A percentile compares a stretch with the other conserved stretches of the same genome.
Evolutionary conservation across 129 eudicot species (phyloP).

Genomic region (Artemisia annua): DNA sequence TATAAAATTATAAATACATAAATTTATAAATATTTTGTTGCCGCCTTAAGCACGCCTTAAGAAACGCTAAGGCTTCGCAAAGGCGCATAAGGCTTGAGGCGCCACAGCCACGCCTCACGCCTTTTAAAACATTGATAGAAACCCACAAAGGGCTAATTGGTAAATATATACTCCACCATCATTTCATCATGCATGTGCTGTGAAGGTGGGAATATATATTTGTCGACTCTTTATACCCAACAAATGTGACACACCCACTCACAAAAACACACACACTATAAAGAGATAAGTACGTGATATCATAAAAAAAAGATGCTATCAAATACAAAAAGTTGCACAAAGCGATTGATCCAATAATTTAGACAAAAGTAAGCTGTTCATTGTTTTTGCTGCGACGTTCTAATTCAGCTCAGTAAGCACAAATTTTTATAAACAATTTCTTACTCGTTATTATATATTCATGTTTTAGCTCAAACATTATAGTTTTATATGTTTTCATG

Average conservation of each 20-base stretch:
- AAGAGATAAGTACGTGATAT: not conserved
- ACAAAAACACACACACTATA: not conserved
- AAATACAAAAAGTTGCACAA: not conserved
- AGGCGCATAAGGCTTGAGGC: too few species aligned
- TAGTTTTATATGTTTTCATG: too few species aligned
- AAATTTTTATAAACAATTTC: constrained; percentile 22
- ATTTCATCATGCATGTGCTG: not conserved
- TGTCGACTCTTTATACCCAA: constrained; percentile 17
- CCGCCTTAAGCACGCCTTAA: too few species aligned
- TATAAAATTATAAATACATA: too few species aligned
- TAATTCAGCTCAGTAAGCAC: constrained; percentile 34
- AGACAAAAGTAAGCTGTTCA: too few species aligned
- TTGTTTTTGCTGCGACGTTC: constrained; percentile 34
- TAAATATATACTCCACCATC: not conserved
- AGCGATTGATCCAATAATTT: constrained; percentile 17
- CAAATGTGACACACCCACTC: constrained; percentile 13
- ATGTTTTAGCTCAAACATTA: too few species aligned
- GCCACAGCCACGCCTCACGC: too few species aligned
- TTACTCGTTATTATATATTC: too few species aligned
- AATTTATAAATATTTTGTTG: too few species aligned
- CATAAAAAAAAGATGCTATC: too few species aligned
- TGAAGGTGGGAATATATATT: constrained; percentile 33
- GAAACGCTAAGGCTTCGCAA: too few species aligned
- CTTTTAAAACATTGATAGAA: too few species aligned
- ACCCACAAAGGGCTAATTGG: not conserved